These are phyloP conservation scores for Magnaporthiopsis poae DNA, from an alignment of 2,329 filamentous ascomycete genomes.

Conservation along the genomic window DNA sequence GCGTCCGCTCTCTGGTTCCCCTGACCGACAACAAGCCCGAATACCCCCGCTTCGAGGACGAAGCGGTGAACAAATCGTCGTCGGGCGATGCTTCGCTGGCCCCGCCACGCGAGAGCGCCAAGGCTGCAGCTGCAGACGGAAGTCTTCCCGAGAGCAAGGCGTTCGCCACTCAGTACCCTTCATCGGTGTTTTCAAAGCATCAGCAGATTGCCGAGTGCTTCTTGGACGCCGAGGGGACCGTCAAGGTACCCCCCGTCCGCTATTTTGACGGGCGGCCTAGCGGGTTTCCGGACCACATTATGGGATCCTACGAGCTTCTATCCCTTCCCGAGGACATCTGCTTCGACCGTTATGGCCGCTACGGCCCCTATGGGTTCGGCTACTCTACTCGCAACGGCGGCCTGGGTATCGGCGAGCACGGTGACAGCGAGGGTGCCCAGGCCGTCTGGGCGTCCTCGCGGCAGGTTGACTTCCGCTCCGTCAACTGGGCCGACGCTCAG, in stretches of 20 bases:
- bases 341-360: constrained; percentile 81
- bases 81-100: constrained; percentile 8
- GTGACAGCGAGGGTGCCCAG: constrained; percentile 71
- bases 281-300: constrained; percentile 73
- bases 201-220: constrained; percentile 66
- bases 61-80: constrained; percentile 32
- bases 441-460: constrained; percentile 62
- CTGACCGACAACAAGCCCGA: constrained; percentile 62
- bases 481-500: constrained; percentile 74
- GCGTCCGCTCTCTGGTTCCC: constrained; percentile 61
- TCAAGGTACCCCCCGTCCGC: constrained; percentile 59
- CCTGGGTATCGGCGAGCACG: constrained; percentile 73
- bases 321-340: constrained; percentile 76
- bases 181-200: constrained; percentile 24
- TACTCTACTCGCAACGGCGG: constrained; percentile 73
- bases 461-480: constrained; percentile 65
- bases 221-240: constrained; percentile 55
- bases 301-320: constrained; percentile 78
- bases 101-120: constrained; percentile 7
- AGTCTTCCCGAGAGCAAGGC: constrained; percentile 36
- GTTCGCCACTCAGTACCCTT: constrained; percentile 36
- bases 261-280: constrained; percentile 69
- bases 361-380: constrained; percentile 82
- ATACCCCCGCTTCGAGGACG: constrained; percentile 61
- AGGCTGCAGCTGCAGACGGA: constrained; percentile 9